Conservation (phyloP, 257 asterid genomes). For the Fraxinus cuspidata region DNA sequence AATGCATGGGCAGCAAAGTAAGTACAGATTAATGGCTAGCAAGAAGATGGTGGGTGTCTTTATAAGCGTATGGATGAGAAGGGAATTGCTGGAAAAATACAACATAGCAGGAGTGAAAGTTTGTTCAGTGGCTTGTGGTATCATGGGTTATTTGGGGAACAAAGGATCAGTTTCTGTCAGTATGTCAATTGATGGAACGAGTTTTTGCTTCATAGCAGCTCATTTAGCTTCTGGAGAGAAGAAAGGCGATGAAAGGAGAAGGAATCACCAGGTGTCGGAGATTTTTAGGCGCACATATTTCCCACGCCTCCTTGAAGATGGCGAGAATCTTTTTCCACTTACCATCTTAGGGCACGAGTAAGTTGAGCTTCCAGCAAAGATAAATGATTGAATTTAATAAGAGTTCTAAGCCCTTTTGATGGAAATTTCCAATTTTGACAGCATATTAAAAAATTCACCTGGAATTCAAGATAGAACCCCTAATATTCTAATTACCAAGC, state of each 20-base stretch:
- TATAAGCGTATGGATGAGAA: constrained; percentile 85
- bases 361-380: constrained; percentile 38
- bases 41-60: constrained; percentile 97
- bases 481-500: background rate
- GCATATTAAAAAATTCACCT: background rate
- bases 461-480: background rate
- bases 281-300: constrained; percentile 77
- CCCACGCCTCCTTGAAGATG: constrained; percentile 53
- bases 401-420: background rate
- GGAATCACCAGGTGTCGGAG: constrained; percentile 80
- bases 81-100: constrained; percentile 54
- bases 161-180: constrained; percentile 89
- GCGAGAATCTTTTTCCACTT: constrained; percentile 48
- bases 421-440: background rate
- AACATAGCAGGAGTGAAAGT: constrained; percentile 59
- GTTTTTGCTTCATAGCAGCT: constrained; percentile 87
- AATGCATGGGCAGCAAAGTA: constrained; percentile 29
- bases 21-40: constrained; percentile 74
- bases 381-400: background rate
- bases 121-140: constrained; percentile 88
- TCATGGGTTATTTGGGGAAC: constrained; percentile 92
- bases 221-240: constrained; percentile 97
- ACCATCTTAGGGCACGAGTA: constrained; percentile 92
- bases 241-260: constrained; percentile 85
- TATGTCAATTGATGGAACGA: constrained; percentile 70